These are phyloP conservation scores for Selenicereus undatus DNA, from an alignment of 148 eudicot genomes.

Conservation along the genomic window DNA sequence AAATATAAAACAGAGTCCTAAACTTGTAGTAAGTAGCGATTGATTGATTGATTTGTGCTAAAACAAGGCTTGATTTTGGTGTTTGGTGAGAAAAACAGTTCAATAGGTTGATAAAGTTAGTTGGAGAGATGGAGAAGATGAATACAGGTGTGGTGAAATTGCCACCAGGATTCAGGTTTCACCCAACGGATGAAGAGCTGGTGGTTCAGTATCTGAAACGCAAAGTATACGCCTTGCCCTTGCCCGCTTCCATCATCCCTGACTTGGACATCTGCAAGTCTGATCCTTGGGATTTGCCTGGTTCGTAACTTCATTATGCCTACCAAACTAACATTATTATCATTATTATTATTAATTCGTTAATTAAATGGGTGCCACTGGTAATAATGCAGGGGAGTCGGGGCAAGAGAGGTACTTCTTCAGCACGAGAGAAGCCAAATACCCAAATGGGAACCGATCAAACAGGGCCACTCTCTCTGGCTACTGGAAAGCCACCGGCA, in stretches of 20 bases:
- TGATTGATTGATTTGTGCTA: too few relatives aligned
- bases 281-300: conserved; percentile 98
- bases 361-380: too few relatives aligned
- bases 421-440: conserved; percentile 85
- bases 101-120: too few relatives aligned
- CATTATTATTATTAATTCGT: too few relatives aligned
- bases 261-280: conserved; percentile 85
- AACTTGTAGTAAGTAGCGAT: too few relatives aligned
- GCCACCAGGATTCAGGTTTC: conserved; percentile 88
- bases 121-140: conserved; percentile 43
- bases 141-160: conserved; percentile 57
- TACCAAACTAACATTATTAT: too few relatives aligned
- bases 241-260: conserved; percentile 86
- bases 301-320: conserved; percentile 8
- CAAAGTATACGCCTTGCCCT: conserved; percentile 56
- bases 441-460: conserved; percentile 90
- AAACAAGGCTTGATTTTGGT: too few relatives aligned
- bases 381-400: conserved; percentile 45
- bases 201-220: conserved; percentile 70
- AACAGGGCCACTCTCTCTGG: conserved; percentile 89
- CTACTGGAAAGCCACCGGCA: conserved; percentile 93
- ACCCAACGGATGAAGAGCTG: conserved; percentile 90
- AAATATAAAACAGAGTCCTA: too few relatives aligned
- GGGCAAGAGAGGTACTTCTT: conserved; percentile 84
- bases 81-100: too few relatives aligned